phyloP scores from a whole-genome alignment of 352 stramenopile genomes.

The Saprolegnia parasitica region DNA sequence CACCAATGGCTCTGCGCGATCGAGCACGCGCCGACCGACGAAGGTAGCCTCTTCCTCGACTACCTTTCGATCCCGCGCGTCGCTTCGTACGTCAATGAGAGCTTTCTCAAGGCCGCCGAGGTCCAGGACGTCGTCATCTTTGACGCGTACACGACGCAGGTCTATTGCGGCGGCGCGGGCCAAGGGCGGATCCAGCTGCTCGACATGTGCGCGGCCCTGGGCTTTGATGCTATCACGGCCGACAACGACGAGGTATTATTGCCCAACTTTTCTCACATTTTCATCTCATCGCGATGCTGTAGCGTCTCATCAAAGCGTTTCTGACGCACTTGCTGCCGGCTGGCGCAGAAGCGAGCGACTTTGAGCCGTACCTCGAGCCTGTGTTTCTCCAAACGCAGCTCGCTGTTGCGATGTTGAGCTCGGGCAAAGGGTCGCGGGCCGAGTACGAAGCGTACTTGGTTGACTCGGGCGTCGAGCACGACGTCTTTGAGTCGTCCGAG shows the following conservation, averaged over 20 bases:
- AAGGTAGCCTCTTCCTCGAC: not conserved
- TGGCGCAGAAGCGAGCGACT: not conserved
- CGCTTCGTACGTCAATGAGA: not conserved
- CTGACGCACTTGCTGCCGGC: not conserved
- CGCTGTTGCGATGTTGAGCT: conserved; percentile 13
- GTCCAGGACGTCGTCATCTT: conserved; percentile 16
- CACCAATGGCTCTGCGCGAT: conserved; percentile 11
- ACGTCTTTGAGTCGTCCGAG: conserved; percentile 21
- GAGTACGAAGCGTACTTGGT: conserved; percentile 18
- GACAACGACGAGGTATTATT: conserved; percentile 21
- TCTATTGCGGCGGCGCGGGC: not conserved
- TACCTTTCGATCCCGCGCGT: conserved; percentile 18
- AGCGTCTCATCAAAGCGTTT: conserved; percentile 4
- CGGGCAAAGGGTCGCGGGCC: conserved; percentile 7
- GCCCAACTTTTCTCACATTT: not conserved
- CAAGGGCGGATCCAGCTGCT: not conserved
- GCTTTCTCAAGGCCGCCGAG: not conserved
- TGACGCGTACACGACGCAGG: not conserved
- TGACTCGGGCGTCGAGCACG: not conserved
- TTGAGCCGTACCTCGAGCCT: conserved; percentile 9
- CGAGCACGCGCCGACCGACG: conserved; percentile 3
- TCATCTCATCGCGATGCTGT: not conserved
- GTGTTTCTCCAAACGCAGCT: conserved; percentile 2
- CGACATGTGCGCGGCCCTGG: not conserved
- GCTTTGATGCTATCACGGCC: not conserved